phyloP scores from a whole-genome alignment of 208 protist genomes.

The Trypanosoma rangeli region DNA sequence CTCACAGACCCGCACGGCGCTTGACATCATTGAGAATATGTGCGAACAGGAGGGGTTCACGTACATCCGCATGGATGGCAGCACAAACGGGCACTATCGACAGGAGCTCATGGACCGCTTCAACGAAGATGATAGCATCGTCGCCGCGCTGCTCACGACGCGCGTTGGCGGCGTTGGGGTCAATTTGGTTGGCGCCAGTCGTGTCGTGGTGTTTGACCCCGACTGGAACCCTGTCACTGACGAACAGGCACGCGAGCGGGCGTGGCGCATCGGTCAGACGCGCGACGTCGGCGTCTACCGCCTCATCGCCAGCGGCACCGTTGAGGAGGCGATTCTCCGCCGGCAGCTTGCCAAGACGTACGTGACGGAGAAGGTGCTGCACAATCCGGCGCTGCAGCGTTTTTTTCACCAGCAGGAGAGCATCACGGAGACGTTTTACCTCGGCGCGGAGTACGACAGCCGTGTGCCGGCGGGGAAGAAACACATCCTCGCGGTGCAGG shows the following conservation, averaged over 20 bases:
- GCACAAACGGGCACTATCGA: constrained; percentile 74
- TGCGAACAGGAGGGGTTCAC: constrained; percentile 70
- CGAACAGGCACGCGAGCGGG: constrained; percentile 90
- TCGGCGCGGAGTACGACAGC: constrained; percentile 77
- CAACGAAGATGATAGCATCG: constrained; percentile 91
- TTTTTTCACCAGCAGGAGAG: constrained; percentile 92
- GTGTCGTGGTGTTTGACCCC: constrained; percentile 98
- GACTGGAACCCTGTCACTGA: constrained; percentile 97
- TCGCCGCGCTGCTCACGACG: constrained; percentile 97
- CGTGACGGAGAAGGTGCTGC: constrained; percentile 96
- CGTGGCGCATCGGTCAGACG: constrained; percentile 97
- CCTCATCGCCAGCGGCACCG: constrained; percentile 96
- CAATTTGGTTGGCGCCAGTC: constrained; percentile 97
- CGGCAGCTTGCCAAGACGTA: constrained; percentile 95
- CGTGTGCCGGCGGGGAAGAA: constrained; percentile 56
- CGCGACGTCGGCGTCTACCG: constrained; percentile 96
- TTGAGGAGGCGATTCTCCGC: constrained; percentile 99
- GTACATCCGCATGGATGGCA: constrained; percentile 97
- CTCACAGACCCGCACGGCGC: constrained; percentile 97
- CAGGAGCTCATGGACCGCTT: constrained; percentile 94
- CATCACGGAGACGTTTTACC: constrained; percentile 90
- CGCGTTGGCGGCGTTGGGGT: constrained; percentile 97
- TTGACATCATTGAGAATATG: constrained; percentile 97
- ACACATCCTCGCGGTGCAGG: constrained; percentile 52
- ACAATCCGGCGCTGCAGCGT: constrained; percentile 92